phyloP scores from a whole-genome alignment of 192 early-diverging fungal species.

The Lunasporangiospora selenospora region DNA sequence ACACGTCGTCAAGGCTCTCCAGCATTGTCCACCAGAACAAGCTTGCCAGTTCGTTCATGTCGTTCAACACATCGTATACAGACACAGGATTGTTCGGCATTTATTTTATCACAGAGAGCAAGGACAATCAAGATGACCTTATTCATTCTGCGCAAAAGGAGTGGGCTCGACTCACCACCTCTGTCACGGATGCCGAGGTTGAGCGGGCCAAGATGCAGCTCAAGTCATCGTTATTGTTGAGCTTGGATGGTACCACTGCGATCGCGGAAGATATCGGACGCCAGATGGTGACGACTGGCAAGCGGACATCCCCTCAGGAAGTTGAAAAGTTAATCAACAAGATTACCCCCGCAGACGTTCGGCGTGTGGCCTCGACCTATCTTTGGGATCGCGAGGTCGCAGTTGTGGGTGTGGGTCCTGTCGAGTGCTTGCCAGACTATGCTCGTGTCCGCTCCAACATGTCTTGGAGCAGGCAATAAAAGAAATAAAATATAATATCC shows the following conservation, averaged over 20 bases:
- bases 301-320: conserved; percentile 89
- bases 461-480: conserved; percentile 76
- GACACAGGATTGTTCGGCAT: conserved; percentile 98
- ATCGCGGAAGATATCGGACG: conserved; percentile 98
- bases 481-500: conserved; percentile 4
- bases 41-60: conserved; percentile 98
- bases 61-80: conserved; percentile 98
- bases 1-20: conserved; percentile 88
- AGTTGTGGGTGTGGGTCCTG: conserved; percentile 84
- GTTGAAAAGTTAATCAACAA: conserved; percentile 86
- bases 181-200: conserved; percentile 89
- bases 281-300: conserved; percentile 92
- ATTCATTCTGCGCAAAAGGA: conserved; percentile 90
- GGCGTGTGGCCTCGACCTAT: conserved; percentile 86
- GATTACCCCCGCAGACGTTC: conserved; percentile 86
- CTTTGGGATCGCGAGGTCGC: conserved; percentile 88
- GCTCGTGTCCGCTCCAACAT: conserved; percentile 87
- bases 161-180: conserved; percentile 88
- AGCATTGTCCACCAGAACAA: conserved; percentile 81
- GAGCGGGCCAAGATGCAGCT: conserved; percentile 99
- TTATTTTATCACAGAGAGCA: conserved; percentile 89
- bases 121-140: conserved; percentile 83
- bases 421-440: conserved; percentile 91
- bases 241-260: conserved; percentile 93
- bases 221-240: conserved; percentile 90